Evolutionary conservation across 148 eudicot species (phyloP).

Genomic region (Diospyros lotus): DNA sequence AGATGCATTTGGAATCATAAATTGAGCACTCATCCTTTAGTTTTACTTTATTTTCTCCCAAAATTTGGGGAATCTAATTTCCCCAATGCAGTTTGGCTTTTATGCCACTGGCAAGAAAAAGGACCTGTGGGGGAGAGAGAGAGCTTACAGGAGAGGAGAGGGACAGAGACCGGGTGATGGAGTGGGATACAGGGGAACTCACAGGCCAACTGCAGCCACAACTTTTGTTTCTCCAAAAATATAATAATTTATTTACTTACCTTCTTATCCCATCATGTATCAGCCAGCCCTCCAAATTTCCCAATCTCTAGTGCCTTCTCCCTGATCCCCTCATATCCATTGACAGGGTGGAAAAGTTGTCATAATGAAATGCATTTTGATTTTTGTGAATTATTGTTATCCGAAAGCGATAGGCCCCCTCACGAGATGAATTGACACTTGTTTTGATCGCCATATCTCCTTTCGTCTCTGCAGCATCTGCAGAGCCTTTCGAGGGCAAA

Average conservation of each 20-base stretch:
- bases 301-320: slow-evolving; percentile 15
- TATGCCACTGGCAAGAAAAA: slow-evolving; percentile 3
- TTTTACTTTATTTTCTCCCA: not conserved
- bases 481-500: too few relatives aligned
- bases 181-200: slow-evolving; percentile 28
- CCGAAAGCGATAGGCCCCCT: slow-evolving; percentile 11
- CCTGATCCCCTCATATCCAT: slow-evolving; percentile 1
- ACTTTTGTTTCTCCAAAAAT: slow-evolving; percentile 28
- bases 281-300: not conserved
- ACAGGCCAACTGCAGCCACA: slow-evolving; percentile 68
- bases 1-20: not conserved
- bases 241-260: slow-evolving; percentile 8
- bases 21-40: not conserved
- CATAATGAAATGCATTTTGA: not conserved
- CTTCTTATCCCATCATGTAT: slow-evolving; percentile 15
- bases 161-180: slow-evolving; percentile 37
- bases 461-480: too few relatives aligned
- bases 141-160: not conserved
- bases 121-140: not conserved
- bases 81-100: slow-evolving; percentile 3
- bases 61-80: slow-evolving; percentile 9
- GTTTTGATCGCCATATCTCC: too few relatives aligned
- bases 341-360: slow-evolving; percentile 22
- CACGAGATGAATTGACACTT: too few relatives aligned
- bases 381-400: not conserved